These are phyloP conservation scores for Sporobolus alterniflorus DNA, from an alignment of 202 grass and related monocot species.

Conservation along the genomic window DNA sequence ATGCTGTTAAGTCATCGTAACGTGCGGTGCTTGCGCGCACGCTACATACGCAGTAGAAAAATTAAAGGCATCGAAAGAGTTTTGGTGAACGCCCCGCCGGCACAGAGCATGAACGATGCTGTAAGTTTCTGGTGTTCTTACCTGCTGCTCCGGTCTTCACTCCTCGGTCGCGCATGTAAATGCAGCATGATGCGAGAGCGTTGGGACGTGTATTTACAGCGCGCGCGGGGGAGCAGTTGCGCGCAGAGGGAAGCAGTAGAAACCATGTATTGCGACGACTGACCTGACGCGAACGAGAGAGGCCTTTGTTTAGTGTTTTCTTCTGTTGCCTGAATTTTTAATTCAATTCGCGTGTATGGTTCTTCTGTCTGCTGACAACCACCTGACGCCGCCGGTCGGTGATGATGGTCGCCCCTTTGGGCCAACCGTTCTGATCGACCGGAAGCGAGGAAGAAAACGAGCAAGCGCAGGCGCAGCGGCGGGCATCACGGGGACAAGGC, in stretches of 20 bases:
- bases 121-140: not conserved
- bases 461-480: not conserved
- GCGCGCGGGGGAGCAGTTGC: not conserved
- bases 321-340: conserved; percentile 1
- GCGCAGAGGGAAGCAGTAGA: not conserved
- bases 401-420: conserved; percentile 19
- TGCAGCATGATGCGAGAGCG: conserved; percentile 24
- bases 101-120: not conserved
- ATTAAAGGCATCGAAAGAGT: too few relatives aligned
- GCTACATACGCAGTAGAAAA: too few relatives aligned
- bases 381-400: conserved; percentile 9
- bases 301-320: conserved; percentile 31
- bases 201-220: conserved; percentile 40
- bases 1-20: too few relatives aligned
- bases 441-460: not conserved
- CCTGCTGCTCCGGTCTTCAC: not conserved
- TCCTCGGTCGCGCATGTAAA: conserved; percentile 34
- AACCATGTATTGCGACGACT: not conserved
- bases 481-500: conserved; percentile 40
- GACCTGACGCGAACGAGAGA: not conserved
- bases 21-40: too few relatives aligned
- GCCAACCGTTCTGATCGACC: conserved; percentile 15
- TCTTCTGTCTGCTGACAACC: conserved; percentile 30
- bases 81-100: too few relatives aligned
- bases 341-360: too few relatives aligned